These are phyloP conservation scores for Dendrobium nobile DNA, from an alignment of 106 monocot species.

Conservation along the genomic window DNA sequence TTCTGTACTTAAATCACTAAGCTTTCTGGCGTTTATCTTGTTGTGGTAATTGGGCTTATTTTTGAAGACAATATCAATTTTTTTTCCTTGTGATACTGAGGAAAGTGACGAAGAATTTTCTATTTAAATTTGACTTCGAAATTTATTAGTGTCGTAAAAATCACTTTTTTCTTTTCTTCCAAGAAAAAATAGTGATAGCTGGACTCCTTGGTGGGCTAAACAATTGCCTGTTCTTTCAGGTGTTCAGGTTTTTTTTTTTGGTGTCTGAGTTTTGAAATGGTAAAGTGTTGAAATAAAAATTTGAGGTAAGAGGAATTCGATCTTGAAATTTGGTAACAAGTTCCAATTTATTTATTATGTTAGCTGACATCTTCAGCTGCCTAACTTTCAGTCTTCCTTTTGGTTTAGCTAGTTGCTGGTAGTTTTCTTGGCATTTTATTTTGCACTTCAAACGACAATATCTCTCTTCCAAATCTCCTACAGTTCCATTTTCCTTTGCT, in stretches of 20 bases:
- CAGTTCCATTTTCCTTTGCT: not conserved
- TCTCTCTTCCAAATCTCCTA: not conserved
- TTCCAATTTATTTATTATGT: not conserved
- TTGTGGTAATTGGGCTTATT: not conserved
- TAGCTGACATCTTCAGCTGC: not conserved
- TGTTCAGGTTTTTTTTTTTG: not conserved
- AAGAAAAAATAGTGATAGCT: not conserved
- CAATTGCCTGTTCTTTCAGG: conserved; percentile 1
- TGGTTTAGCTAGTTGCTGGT: not conserved
- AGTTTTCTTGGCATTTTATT: not conserved
- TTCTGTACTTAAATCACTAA: too few relatives aligned
- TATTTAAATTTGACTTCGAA: not conserved
- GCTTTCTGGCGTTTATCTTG: not conserved
- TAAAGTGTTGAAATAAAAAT: too few relatives aligned
- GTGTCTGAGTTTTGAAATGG: too few relatives aligned
- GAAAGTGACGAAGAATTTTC: not conserved
- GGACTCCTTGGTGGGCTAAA: not conserved
- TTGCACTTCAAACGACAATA: not conserved
- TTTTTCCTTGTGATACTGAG: not conserved
- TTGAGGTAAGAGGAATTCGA: too few relatives aligned
- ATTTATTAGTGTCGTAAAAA: not conserved
- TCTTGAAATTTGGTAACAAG: not conserved
- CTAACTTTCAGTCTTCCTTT: not conserved
- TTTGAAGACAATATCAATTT: not conserved
- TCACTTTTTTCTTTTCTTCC: too few relatives aligned